Evolutionary conservation across 2,329 filamentous ascomycete genomes (phyloP).

Genomic region (Xylaria multiplex): DNA sequence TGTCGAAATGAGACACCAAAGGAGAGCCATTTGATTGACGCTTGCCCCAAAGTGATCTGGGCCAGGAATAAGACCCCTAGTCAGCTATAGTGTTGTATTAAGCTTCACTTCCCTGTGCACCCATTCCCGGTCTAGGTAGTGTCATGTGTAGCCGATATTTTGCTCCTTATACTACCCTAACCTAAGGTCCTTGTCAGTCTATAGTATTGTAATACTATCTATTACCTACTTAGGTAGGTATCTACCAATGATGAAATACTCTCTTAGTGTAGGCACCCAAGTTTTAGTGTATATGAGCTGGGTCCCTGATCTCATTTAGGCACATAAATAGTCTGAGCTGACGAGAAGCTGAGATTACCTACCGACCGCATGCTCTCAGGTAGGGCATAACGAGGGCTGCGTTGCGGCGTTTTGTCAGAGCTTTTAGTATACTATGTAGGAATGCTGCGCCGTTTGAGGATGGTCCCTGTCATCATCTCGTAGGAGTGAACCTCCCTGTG

Average conservation of each 20-base stretch:
- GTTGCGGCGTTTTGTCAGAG: slow-evolving; percentile 18
- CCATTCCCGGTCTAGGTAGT: not conserved
- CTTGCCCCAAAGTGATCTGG: not conserved
- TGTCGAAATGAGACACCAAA: slow-evolving; percentile 13
- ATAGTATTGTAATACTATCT: too few species aligned
- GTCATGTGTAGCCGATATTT: not conserved
- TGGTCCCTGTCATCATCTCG: slow-evolving; percentile 3
- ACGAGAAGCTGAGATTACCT: slow-evolving; percentile 23
- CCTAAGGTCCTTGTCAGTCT: too few species aligned
- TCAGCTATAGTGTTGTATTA: too few species aligned
- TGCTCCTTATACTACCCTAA: not conserved
- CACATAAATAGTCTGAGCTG: slow-evolving; percentile 27
- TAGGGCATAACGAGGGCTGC: slow-evolving; percentile 21
- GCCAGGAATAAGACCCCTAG: not conserved
- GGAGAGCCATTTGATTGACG: slow-evolving; percentile 2
- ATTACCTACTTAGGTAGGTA: too few species aligned
- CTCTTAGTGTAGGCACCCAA: too few species aligned
- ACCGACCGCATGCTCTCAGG: slow-evolving; percentile 1
- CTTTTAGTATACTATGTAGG: not conserved
- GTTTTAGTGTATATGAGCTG: not conserved
- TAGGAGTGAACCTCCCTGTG: not conserved
- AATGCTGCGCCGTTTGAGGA: slow-evolving; percentile 3
- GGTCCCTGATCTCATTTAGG: slow-evolving; percentile 12
- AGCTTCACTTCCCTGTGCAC: too few species aligned
- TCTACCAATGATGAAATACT: too few species aligned